Conservation (phyloP, 2,329 filamentous ascomycete species). For the Penicillium sp. region DNA sequence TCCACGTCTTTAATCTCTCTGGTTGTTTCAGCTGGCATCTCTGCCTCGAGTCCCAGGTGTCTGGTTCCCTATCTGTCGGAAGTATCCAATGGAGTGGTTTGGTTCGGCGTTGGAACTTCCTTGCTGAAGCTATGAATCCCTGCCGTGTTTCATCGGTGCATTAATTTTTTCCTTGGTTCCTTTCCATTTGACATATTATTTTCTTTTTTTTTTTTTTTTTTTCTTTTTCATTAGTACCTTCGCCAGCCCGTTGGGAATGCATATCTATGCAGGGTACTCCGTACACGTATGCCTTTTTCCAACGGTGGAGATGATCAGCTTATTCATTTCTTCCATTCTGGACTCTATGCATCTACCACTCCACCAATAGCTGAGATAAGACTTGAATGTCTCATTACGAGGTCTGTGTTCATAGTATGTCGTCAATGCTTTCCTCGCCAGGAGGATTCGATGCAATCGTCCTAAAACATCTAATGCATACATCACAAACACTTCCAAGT, state of each 20-base stretch:
- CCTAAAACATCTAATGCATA: too few species aligned
- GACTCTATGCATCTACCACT: too few species aligned
- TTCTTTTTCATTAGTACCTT: too few species aligned
- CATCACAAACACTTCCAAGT: too few species aligned
- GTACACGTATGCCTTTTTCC: conserved; percentile 4
- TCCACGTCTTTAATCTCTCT: too few species aligned
- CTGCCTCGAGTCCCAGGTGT: conserved; percentile 22
- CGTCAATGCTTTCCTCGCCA: conserved; percentile 1
- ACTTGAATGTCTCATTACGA: neutral
- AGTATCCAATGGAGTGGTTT: conserved; percentile 7
- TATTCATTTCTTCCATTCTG: neutral
- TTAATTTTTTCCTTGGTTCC: neutral
- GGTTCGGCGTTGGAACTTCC: conserved; percentile 1
- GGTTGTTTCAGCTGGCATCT: conserved; percentile 20
- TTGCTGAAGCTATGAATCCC: neutral
- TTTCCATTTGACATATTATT: neutral
- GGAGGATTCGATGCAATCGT: conserved; percentile 2
- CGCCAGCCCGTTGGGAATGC: too few species aligned
- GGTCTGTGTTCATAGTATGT: too few species aligned
- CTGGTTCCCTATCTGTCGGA: conserved; percentile 9
- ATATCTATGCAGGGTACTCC: too few species aligned
- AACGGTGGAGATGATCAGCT: conserved; percentile 5
- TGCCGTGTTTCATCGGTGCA: neutral
- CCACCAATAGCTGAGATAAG: too few species aligned
- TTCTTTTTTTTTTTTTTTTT: too few species aligned